Evolutionary conservation across 257 asterid species (phyloP), one percentile per base, ranked within the genome.

Genomic region (Nicotiana paniculata): DNA sequence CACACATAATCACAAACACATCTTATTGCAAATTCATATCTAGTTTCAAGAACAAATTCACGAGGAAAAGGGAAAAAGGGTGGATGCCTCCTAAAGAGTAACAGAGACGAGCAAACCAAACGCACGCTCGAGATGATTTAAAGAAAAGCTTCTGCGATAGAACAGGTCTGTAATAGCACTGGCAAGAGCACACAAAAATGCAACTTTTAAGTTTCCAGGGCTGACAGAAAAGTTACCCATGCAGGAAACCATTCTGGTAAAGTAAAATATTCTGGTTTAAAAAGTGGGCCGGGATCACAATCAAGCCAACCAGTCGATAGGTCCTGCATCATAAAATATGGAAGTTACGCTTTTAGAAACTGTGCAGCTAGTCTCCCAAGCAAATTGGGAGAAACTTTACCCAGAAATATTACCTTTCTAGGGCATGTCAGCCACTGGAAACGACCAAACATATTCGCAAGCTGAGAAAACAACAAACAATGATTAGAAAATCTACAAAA

Each of bases 361-460:
- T 33, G 39, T 66, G 21, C 24, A 72, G 79, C 53, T 66, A 63
- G 77, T 79, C 75, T 61, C 35, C 81, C 24, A 24, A 48, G 57
- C 72, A 37, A 64, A 65, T 61, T 67, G 51, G 48, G 43, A 59
- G 78, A 35, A 75, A 15, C 46, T 64, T 82, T 83, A 78, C 46
- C 61, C 81, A 61, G 81, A 77, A 77, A 24, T 12, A 32, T 85
- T 87, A 96, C 99, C 98, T 90, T 94, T 84, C 99, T 94, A 33
- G 98, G 99, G 78, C 99, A 96, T 7, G 99, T 94, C 83, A 96
- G 86, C 99, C 99, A 96, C 89, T 88, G 97, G 84, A 90, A 93
- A 32, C 83, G 97, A 79, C 96, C 98, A 83, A 96, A 70, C 77
- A 92, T 59, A 82, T 94, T 90, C 77, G 99, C 98, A 88, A 96